phyloP scores from a whole-genome alignment of 805 yeast species.

The Saccharomycopsis fibuligera region DNA sequence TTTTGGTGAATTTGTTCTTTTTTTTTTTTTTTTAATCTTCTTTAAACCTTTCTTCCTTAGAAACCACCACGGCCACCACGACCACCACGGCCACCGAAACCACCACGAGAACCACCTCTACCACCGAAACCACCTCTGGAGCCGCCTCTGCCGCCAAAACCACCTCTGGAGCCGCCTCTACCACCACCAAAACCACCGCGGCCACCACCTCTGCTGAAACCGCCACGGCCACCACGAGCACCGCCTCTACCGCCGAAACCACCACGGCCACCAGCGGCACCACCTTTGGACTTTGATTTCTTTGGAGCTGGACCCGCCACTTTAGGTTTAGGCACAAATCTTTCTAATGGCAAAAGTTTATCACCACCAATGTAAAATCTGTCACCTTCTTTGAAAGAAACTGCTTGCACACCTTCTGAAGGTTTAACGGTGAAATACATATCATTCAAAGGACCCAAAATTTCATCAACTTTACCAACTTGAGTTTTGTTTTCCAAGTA shows the following conservation, averaged over 20 bases:
- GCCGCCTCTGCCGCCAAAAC: constrained; percentile 32
- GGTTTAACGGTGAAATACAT: constrained; percentile 97
- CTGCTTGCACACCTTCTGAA: constrained; percentile 91
- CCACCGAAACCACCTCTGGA: constrained; percentile 31
- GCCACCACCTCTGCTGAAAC: constrained; percentile 39
- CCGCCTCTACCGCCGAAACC: constrained; percentile 40
- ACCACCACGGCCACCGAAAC: constrained; percentile 32
- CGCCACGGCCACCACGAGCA: constrained; percentile 43
- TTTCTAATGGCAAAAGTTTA: constrained; percentile 88
- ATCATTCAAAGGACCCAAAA: constrained; percentile 94
- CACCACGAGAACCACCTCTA: constrained; percentile 31
- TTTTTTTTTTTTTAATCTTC: background rate
- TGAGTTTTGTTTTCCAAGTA: constrained; percentile 93
- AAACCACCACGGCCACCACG: constrained; percentile 36
- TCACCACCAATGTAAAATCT: constrained; percentile 94
- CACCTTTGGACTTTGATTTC: constrained; percentile 57
- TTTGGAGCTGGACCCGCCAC: constrained; percentile 71
- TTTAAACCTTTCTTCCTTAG: constrained; percentile 23
- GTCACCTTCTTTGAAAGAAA: constrained; percentile 91
- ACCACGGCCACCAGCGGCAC: constrained; percentile 40
- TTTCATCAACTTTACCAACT: constrained; percentile 97
- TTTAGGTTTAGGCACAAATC: constrained; percentile 96
- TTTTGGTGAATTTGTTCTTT: too few relatives aligned
- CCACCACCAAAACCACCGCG: constrained; percentile 43
- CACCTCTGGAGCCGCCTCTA: constrained; percentile 39